Evolutionary conservation across 2,329 filamentous ascomycete genomes (phyloP).

Genomic region (Knoxdaviesia proteae): DNA sequence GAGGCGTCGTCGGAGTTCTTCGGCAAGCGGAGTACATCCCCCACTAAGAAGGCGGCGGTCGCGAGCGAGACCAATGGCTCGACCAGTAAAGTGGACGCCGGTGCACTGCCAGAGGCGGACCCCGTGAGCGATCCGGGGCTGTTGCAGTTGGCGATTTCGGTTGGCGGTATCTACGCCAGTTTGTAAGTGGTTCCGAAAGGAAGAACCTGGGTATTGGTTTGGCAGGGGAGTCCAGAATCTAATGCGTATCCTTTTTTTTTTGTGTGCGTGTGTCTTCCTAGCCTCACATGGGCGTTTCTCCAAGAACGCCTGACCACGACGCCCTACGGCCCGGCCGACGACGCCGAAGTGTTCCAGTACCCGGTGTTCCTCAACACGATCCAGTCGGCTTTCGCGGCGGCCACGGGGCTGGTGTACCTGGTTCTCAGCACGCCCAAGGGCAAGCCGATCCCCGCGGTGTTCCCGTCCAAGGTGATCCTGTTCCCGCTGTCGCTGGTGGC

Average conservation of each 20-base stretch:
- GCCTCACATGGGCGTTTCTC: slow-evolving; percentile 86
- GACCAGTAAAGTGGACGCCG: slow-evolving; percentile 6
- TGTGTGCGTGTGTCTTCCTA: slow-evolving; percentile 14
- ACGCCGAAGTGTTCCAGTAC: slow-evolving; percentile 69
- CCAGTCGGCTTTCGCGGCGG: slow-evolving; percentile 73
- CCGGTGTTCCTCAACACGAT: slow-evolving; percentile 92
- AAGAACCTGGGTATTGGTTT: neutral
- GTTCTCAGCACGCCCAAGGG: slow-evolving; percentile 33
- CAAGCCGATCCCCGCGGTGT: slow-evolving; percentile 36
- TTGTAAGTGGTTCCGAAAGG: slow-evolving; percentile 41
- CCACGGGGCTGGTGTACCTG: slow-evolving; percentile 68
- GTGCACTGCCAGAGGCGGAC: slow-evolving; percentile 4
- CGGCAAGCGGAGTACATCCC: slow-evolving; percentile 20
- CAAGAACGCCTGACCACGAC: slow-evolving; percentile 97
- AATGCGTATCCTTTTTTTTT: too few species aligned
- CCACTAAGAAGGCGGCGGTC: slow-evolving; percentile 11
- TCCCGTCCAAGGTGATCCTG: slow-evolving; percentile 57
- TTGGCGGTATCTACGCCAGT: slow-evolving; percentile 89
- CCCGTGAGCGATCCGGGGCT: slow-evolving; percentile 35
- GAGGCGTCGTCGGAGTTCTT: slow-evolving; percentile 47
- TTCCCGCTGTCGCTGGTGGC: slow-evolving; percentile 66
- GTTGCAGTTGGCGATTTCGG: slow-evolving; percentile 61
- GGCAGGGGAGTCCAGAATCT: neutral
- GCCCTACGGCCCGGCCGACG: slow-evolving; percentile 44
- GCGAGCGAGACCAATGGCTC: slow-evolving; percentile 10